These are phyloP conservation scores for Beta macrorhiza DNA, from an alignment of 179 eudicot species.

Conservation along the genomic window DNA sequence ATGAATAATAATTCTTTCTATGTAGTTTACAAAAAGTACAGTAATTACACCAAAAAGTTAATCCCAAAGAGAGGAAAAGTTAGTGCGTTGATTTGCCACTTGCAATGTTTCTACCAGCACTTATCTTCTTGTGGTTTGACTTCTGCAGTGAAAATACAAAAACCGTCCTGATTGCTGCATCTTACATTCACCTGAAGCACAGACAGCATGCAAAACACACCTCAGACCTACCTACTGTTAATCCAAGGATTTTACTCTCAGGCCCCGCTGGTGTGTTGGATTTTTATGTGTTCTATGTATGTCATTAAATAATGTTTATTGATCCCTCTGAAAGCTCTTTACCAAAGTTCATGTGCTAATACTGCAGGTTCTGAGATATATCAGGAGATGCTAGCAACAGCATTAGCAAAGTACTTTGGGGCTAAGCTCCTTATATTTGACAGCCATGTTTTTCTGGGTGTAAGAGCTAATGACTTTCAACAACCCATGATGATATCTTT, in stretches of 20 bases:
- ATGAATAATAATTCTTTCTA: background rate
- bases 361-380: constrained; percentile 89
- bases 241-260: constrained; percentile 86
- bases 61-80: too few species aligned
- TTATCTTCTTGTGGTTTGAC: constrained; percentile 12
- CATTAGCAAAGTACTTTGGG: constrained; percentile 76
- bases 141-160: constrained; percentile 82
- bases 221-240: constrained; percentile 78
- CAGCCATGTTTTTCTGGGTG: constrained; percentile 74
- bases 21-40: background rate
- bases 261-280: constrained; percentile 80
- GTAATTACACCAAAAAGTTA: background rate
- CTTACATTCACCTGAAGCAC: constrained; percentile 83
- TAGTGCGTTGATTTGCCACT: background rate
- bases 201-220: constrained; percentile 75
- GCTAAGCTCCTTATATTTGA: constrained; percentile 95
- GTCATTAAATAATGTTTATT: background rate
- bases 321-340: constrained; percentile 9
- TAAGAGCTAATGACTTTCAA: constrained; percentile 37
- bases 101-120: background rate
- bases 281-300: background rate
- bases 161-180: constrained; percentile 79
- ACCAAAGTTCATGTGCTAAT: constrained; percentile 14
- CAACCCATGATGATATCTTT: background rate
- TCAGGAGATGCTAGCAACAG: constrained; percentile 90